These are phyloP conservation scores for Ustilaginoidea virens DNA, from an alignment of 2,329 filamentous ascomycete genomes.

Conservation along the genomic window DNA sequence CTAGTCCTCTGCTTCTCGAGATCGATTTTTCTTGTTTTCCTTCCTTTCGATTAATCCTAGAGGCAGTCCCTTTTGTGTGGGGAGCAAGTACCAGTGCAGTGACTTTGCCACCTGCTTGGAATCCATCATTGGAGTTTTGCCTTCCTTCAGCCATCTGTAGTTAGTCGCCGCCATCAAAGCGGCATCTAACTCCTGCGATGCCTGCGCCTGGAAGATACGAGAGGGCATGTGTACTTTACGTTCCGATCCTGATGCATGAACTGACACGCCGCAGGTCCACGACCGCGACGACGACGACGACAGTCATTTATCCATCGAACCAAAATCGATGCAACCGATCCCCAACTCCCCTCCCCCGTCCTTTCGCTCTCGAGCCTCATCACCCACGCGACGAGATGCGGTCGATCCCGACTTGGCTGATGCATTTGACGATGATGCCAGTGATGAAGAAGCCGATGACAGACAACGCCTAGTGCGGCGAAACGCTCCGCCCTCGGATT, in stretches of 20 bases:
- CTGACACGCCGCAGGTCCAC: conserved; percentile 29
- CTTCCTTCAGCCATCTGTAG: too few species aligned
- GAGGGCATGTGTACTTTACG: conserved; percentile 36
- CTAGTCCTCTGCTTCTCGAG: too few species aligned
- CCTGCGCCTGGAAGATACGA: conserved; percentile 33
- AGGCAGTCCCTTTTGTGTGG: too few species aligned
- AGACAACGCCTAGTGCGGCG: conserved; percentile 73
- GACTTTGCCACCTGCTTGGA: too few species aligned
- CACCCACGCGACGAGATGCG: conserved; percentile 24
- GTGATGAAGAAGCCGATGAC: conserved; percentile 62
- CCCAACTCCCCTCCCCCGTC: conserved; percentile 60
- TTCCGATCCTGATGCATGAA: too few species aligned
- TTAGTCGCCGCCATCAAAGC: too few species aligned
- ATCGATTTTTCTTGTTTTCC: too few species aligned
- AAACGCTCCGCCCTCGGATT: conserved; percentile 22
- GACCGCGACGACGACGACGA: conserved; percentile 33
- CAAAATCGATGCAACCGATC: conserved; percentile 18
- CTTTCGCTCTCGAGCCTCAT: conserved; percentile 71
- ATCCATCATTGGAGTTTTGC: too few species aligned
- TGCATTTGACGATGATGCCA: conserved; percentile 75
- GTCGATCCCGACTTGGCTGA: conserved; percentile 78
- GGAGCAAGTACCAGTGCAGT: too few species aligned
- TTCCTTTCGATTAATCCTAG: too few species aligned
- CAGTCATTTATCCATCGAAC: conserved; percentile 16
- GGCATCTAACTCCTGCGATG: conserved; percentile 23